These are phyloP conservation scores for Aspergillus calidoustus DNA, from an alignment of 2,329 filamentous ascomycete genomes.

Conservation along the genomic window DNA sequence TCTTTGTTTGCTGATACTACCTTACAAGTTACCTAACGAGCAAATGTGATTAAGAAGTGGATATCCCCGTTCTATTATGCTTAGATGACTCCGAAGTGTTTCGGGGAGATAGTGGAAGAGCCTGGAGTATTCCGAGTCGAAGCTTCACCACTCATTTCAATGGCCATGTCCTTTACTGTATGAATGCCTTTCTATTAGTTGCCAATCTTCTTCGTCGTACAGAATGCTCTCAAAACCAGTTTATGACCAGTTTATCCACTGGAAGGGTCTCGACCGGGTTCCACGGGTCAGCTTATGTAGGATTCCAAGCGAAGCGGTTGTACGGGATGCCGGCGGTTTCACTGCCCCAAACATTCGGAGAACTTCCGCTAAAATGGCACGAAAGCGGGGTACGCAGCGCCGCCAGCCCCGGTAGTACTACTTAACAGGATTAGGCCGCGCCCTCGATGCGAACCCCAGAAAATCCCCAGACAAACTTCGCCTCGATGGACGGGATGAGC, in stretches of 20 bases:
- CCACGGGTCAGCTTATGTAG: neutral
- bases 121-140: neutral
- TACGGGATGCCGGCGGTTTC: neutral
- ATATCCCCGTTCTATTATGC: neutral
- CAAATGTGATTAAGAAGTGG: neutral
- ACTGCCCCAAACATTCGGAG: neutral
- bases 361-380: neutral
- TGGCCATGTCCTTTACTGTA: neutral
- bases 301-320: neutral
- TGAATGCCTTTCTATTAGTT: neutral
- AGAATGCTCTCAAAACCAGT: neutral
- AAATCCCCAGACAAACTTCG: neutral
- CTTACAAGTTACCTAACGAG: too few species aligned
- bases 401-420: neutral
- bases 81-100: neutral
- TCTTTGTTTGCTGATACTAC: too few species aligned
- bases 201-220: neutral
- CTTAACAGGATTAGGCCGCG: neutral
- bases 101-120: neutral
- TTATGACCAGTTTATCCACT: neutral
- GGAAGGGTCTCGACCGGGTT: neutral
- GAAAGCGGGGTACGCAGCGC: neutral
- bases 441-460: constrained; percentile 4
- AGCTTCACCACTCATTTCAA: neutral
- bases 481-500: neutral